phyloP scores from a whole-genome alignment of 805 yeast species.

The Candida germanica region DNA sequence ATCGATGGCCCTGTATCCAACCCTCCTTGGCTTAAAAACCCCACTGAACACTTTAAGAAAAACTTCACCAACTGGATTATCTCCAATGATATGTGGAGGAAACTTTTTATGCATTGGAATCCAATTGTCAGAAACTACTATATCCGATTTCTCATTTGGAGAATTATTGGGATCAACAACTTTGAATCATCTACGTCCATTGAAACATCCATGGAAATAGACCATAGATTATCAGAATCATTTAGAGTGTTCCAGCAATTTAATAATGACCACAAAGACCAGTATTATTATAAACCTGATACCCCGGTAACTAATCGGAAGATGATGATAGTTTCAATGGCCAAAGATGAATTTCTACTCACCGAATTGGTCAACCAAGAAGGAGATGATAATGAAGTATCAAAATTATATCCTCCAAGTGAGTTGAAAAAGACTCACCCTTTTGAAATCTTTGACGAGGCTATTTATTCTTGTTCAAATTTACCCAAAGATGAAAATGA shows the following conservation, averaged over 20 bases:
- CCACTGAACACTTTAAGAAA: conserved; percentile 42
- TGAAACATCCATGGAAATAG: conserved; percentile 27
- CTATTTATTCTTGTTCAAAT: conserved; percentile 45
- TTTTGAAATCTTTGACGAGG: conserved; percentile 65
- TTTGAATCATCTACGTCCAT: conserved; percentile 32
- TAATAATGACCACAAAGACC: conserved; percentile 15
- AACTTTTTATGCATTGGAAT: conserved; percentile 73
- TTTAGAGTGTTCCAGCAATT: conserved; percentile 24
- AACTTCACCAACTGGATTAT: conserved; percentile 56
- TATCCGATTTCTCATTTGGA: conserved; percentile 65
- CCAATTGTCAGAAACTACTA: conserved; percentile 73
- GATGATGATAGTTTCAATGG: conserved; percentile 40
- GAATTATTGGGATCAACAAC: conserved; percentile 46
- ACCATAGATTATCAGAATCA: conserved; percentile 28
- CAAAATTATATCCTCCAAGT: conserved; percentile 20
- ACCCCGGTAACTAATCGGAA: conserved; percentile 47
- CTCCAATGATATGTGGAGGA: conserved; percentile 47
- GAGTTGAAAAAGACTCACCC: conserved; percentile 52
- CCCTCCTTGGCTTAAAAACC: conserved; percentile 37
- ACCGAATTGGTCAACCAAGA: conserved; percentile 1
- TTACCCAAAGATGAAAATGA: conserved; percentile 15
- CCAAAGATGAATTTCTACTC: conserved; percentile 12
- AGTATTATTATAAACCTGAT: conserved; percentile 30
- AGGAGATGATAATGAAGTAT: conserved; percentile 8
- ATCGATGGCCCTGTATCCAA: background rate